Evolutionary conservation across 768 basidiomycete genomes (phyloP).

Genomic region (Tephrocybe sp.): DNA sequence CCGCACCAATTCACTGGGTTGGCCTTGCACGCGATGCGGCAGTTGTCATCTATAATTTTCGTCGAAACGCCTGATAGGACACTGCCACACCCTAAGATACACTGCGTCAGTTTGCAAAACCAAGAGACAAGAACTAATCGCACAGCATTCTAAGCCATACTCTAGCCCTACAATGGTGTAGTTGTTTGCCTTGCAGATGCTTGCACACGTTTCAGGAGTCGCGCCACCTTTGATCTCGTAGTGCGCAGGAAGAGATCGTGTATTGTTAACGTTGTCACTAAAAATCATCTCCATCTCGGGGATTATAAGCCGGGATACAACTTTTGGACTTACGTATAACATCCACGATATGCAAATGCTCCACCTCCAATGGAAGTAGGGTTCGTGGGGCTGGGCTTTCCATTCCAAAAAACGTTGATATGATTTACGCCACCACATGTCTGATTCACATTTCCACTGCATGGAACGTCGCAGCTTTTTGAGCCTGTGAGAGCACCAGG

Average conservation of each 20-base stretch:
- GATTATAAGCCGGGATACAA: background rate
- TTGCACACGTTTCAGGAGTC: slow-evolving; percentile 12
- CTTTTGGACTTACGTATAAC: slow-evolving; percentile 7
- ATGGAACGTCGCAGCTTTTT: background rate
- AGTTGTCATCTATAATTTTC: slow-evolving; percentile 5
- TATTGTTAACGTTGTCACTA: slow-evolving; percentile 6
- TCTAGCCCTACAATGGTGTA: slow-evolving; percentile 12
- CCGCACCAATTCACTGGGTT: slow-evolving; percentile 7
- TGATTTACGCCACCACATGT: slow-evolving; percentile 2
- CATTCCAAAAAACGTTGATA: slow-evolving; percentile 11
- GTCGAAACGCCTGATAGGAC: background rate
- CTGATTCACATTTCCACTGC: slow-evolving; percentile 6
- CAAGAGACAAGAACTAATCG: background rate
- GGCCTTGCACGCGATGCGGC: slow-evolving; percentile 6
- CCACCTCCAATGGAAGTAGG: slow-evolving; percentile 4
- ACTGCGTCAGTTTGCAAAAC: background rate
- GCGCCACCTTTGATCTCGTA: slow-evolving; percentile 6
- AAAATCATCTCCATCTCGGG: too few relatives aligned
- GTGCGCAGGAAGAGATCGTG: slow-evolving; percentile 2
- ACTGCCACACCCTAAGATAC: slow-evolving; percentile 4
- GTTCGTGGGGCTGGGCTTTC: slow-evolving; percentile 1
- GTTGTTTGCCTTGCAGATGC: slow-evolving; percentile 7
- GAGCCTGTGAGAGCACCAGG: background rate
- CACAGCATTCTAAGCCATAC: slow-evolving; percentile 12
- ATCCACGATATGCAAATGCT: slow-evolving; percentile 11